These are phyloP conservation scores for Primulina eburnea DNA, from an alignment of 257 asterid genomes.

Conservation along the genomic window DNA sequence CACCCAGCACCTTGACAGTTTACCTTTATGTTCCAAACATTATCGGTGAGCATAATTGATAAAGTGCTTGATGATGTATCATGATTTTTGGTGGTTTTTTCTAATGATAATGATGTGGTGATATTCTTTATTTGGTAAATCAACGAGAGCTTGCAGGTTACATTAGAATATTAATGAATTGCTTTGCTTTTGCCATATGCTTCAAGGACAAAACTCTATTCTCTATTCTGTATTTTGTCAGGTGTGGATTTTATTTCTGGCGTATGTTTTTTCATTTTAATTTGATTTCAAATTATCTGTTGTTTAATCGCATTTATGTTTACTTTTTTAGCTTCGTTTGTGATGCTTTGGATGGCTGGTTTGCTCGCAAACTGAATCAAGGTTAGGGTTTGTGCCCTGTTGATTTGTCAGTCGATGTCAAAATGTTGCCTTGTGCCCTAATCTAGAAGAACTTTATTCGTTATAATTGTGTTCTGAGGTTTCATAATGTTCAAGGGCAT, in stretches of 20 bases:
- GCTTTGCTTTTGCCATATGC: slow-evolving; percentile 77
- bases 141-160: slow-evolving; percentile 45
- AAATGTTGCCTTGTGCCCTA: background rate
- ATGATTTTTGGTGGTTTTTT: slow-evolving; percentile 8
- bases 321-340: slow-evolving; percentile 69
- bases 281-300: background rate
- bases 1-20: slow-evolving; percentile 40
- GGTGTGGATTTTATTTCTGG: slow-evolving; percentile 37
- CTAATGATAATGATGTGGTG: background rate
- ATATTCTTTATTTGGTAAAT: background rate
- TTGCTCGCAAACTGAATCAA: slow-evolving; percentile 95
- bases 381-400: slow-evolving; percentile 44
- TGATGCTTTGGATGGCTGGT: slow-evolving; percentile 98
- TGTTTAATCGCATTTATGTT: background rate
- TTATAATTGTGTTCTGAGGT: too few species aligned
- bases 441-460: too few species aligned
- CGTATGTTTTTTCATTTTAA: background rate
- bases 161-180: slow-evolving; percentile 40
- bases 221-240: slow-evolving; percentile 75
- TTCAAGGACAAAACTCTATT: slow-evolving; percentile 71
- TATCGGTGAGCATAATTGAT: slow-evolving; percentile 46
- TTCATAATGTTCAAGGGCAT: background rate
- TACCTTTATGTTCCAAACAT: slow-evolving; percentile 62
- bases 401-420: background rate
- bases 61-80: background rate